Evolutionary conservation across 345 rosid species (phyloP).

Genomic region (Psidium guajava): DNA sequence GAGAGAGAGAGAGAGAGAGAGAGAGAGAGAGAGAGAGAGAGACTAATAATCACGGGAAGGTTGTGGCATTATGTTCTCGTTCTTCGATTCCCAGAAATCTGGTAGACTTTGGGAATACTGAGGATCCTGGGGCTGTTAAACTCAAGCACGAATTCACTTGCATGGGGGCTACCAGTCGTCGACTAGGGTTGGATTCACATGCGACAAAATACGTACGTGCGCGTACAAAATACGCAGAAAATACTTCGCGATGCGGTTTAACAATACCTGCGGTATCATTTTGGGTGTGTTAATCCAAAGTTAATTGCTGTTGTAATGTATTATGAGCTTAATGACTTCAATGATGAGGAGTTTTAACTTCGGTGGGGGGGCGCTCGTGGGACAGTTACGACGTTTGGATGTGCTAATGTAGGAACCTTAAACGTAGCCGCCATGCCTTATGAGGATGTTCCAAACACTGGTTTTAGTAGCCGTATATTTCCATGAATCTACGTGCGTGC

Average conservation of each 20-base stretch:
- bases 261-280: not conserved
- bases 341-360: not conserved
- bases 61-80: not conserved
- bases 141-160: not conserved
- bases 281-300: not conserved
- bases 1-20: not conserved
- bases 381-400: not conserved
- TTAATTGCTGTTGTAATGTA: not conserved
- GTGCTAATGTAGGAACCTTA: not conserved
- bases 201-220: not conserved
- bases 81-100: not conserved
- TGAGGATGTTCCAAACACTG: not conserved
- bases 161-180: not conserved
- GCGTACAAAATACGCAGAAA: not conserved
- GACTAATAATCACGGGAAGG: not conserved
- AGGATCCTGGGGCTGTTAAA: not conserved
- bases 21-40: not conserved
- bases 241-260: not conserved
- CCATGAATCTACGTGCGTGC: not conserved
- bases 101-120: not conserved
- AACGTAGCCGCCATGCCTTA: not conserved
- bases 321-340: not conserved
- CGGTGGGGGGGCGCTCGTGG: not conserved
- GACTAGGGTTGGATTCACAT: not conserved
- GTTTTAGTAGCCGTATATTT: not conserved